A percentile compares a stretch with the other conserved stretches of the same genome.
Evolutionary conservation across 2,329 filamentous ascomycete species (phyloP).

Genomic region (Penicillium vulpinum): DNA sequence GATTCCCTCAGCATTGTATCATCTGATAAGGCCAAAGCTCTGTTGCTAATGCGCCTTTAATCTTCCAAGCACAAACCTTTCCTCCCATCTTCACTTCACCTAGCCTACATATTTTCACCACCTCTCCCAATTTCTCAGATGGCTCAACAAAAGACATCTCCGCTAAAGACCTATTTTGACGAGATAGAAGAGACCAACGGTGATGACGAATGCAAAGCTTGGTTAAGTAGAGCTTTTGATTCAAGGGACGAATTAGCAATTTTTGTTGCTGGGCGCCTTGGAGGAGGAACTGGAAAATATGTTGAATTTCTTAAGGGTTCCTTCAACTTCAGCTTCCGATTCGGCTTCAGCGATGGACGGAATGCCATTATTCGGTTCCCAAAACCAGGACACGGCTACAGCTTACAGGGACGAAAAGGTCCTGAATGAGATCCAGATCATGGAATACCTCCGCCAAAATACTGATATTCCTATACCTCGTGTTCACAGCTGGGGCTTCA

Average conservation of each 20-base stretch:
- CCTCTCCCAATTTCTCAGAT: constrained; percentile 14
- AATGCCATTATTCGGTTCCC: constrained; percentile 25
- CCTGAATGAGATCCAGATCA: constrained; percentile 20
- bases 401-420: constrained; percentile 22
- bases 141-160: constrained; percentile 14
- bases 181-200: constrained; percentile 20
- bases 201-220: constrained; percentile 15
- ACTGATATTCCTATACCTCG: constrained; percentile 23
- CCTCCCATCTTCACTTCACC: too few species aligned
- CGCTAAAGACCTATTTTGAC: constrained; percentile 20
- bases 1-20: too few species aligned
- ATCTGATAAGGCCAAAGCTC: too few species aligned
- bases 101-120: too few species aligned
- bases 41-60: too few species aligned
- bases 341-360: constrained; percentile 20
- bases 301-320: constrained; percentile 21
- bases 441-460: constrained; percentile 22
- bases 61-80: too few species aligned
- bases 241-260: constrained; percentile 16
- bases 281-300: constrained; percentile 17
- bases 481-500: constrained; percentile 22
- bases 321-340: constrained; percentile 22
- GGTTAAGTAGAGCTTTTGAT: constrained; percentile 18
- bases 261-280: constrained; percentile 18
- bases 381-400: constrained; percentile 20